A percentile compares a stretch with the other conserved stretches of the same genome.
Conservation (phyloP, 2,329 filamentous ascomycete genomes). For the Hymenoscyphus repandus region DNA sequence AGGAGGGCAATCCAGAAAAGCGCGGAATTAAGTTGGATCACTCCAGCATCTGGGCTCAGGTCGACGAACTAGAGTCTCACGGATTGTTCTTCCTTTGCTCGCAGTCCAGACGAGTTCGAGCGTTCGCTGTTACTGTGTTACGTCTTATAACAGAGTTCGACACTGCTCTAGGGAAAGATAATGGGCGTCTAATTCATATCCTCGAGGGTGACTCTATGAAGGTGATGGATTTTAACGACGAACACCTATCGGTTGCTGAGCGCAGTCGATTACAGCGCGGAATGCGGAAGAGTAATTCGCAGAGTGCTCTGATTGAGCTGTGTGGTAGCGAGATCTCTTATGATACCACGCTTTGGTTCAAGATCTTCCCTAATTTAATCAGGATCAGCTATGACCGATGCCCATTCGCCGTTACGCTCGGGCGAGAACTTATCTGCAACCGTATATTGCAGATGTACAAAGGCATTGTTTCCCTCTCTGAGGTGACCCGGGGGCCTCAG, state of each 20-base stretch:
- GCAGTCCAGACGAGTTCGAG: slow-evolving; percentile 81
- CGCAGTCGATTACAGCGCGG: slow-evolving; percentile 87
- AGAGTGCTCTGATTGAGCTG: slow-evolving; percentile 84
- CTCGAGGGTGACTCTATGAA: slow-evolving; percentile 83
- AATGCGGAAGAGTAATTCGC: slow-evolving; percentile 75
- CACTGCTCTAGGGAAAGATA: slow-evolving; percentile 72
- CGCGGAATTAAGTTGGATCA: slow-evolving; percentile 75
- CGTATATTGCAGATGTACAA: slow-evolving; percentile 91
- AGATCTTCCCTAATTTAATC: slow-evolving; percentile 93
- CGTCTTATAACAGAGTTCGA: slow-evolving; percentile 93
- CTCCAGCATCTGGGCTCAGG: slow-evolving; percentile 83
- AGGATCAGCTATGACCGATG: slow-evolving; percentile 86
- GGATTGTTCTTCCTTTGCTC: slow-evolving; percentile 97
- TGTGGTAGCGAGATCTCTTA: slow-evolving; percentile 95
- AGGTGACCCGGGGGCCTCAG: slow-evolving; percentile 60
- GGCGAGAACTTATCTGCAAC: slow-evolving; percentile 87
- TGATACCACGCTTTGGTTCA: slow-evolving; percentile 94
- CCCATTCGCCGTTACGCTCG: slow-evolving; percentile 84
- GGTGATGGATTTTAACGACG: slow-evolving; percentile 88
- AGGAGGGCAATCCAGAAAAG: slow-evolving; percentile 60
- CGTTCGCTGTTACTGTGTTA: slow-evolving; percentile 87
- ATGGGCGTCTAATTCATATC: slow-evolving; percentile 77
- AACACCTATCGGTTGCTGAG: slow-evolving; percentile 86
- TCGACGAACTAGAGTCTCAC: slow-evolving; percentile 95
- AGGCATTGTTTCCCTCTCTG: slow-evolving; percentile 72